Evolutionary conservation across 2,329 filamentous ascomycete species (phyloP).

Genomic region (Nemania sp.): DNA sequence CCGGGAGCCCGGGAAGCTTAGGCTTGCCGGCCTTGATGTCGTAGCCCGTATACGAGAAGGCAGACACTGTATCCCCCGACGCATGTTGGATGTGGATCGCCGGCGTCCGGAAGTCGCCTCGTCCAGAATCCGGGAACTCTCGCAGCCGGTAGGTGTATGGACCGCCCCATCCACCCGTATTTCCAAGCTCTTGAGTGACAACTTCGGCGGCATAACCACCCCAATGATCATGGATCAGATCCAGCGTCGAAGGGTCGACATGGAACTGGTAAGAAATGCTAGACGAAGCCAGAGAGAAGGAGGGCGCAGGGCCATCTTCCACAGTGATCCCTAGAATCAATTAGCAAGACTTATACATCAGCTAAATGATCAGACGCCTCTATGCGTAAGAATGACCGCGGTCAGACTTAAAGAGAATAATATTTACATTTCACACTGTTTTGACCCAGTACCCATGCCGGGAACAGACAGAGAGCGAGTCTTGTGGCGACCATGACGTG

Average conservation of each 20-base stretch:
- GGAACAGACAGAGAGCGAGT: slow-evolving; percentile 21
- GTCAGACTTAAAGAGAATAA: too few species aligned
- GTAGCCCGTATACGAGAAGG: slow-evolving; percentile 61
- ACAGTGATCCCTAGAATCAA: slow-evolving; percentile 33
- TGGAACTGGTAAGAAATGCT: slow-evolving; percentile 65
- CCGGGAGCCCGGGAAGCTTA: slow-evolving; percentile 56
- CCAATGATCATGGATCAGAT: slow-evolving; percentile 64
- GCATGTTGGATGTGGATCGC: slow-evolving; percentile 63
- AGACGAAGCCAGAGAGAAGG: slow-evolving; percentile 35
- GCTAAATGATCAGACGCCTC: too few species aligned
- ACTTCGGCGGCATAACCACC: slow-evolving; percentile 59
- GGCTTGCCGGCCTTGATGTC: slow-evolving; percentile 61
- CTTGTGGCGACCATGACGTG: slow-evolving; percentile 20
- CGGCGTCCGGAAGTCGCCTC: slow-evolving; percentile 64
- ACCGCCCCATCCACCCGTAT: slow-evolving; percentile 58
- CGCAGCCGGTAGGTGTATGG: slow-evolving; percentile 55
- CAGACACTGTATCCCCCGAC: slow-evolving; percentile 60
- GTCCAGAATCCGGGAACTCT: slow-evolving; percentile 66
- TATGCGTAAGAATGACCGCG: too few species aligned
- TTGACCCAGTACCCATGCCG: slow-evolving; percentile 20
- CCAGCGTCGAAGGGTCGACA: slow-evolving; percentile 57
- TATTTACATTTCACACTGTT: slow-evolving; percentile 18
- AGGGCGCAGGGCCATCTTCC: slow-evolving; percentile 29
- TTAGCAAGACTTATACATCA: slow-evolving; percentile 22
- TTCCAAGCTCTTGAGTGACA: slow-evolving; percentile 49